A percentile compares a stretch with the other conserved stretches of the same genome.
Evolutionary conservation across 495 filamentous ascomycete species (phyloP).

Genomic region (Aspergillus ostianus): DNA sequence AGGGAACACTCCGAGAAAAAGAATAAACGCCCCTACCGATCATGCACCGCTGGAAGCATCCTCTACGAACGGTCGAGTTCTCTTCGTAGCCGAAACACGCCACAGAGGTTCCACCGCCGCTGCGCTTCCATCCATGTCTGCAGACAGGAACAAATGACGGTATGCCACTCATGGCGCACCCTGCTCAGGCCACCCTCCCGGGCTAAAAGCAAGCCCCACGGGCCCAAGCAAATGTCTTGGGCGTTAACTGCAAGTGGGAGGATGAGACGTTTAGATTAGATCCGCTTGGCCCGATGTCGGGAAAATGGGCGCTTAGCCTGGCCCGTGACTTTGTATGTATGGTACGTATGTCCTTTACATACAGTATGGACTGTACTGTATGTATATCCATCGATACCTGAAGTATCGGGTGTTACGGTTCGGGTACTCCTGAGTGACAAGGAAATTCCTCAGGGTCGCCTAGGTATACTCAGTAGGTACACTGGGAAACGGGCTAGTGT

Average conservation of each 20-base stretch:
- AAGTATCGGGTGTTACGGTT: too few species aligned
- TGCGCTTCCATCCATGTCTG: background rate
- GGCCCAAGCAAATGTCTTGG: constrained; percentile 4
- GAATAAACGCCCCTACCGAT: background rate
- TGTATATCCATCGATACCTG: too few species aligned
- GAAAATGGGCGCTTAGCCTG: constrained; percentile 3
- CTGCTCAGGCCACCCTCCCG: constrained; percentile 1
- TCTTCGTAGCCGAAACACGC: constrained; percentile 5
- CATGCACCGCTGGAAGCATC: background rate
- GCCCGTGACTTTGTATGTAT: background rate
- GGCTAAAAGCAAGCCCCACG: constrained; percentile 3
- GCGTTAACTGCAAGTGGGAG: constrained; percentile 21
- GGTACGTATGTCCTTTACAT: too few species aligned
- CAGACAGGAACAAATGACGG: background rate
- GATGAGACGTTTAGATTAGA: constrained; percentile 27
- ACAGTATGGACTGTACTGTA: too few species aligned
- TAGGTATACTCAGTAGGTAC: background rate
- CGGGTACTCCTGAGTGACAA: too few species aligned
- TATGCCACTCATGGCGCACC: background rate
- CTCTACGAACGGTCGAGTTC: background rate
- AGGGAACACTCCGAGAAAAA: background rate
- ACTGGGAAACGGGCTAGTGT: too few species aligned
- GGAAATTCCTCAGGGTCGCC: too few species aligned
- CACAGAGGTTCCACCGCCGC: constrained; percentile 4
- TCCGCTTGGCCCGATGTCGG: constrained; percentile 28